A percentile compares a stretch with the other conserved stretches of the same genome.
These are phyloP conservation scores for Chaetomium olivaceum DNA, from an alignment of 2,329 filamentous ascomycete species.

Conservation along the genomic window DNA sequence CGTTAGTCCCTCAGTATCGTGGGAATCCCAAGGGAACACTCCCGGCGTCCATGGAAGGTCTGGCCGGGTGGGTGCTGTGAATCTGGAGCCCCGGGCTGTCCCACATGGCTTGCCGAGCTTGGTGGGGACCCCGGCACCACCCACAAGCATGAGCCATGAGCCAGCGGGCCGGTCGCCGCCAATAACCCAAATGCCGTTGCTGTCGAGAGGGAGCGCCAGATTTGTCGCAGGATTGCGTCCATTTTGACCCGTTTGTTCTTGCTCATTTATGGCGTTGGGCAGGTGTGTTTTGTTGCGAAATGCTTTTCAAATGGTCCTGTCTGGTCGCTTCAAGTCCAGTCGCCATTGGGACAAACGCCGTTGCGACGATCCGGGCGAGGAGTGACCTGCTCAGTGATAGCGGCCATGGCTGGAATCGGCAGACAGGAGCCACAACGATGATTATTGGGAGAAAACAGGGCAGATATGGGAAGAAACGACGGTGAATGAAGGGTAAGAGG, in stretches of 20 bases:
- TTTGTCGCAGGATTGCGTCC: slow-evolving; percentile 3
- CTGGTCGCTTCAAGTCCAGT: background rate
- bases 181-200: slow-evolving; percentile 23
- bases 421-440: slow-evolving; percentile 28
- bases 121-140: slow-evolving; percentile 28
- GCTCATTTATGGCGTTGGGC: background rate
- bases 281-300: background rate
- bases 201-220: slow-evolving; percentile 14
- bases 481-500: slow-evolving; percentile 4
- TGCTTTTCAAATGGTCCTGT: background rate
- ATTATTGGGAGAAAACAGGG: background rate
- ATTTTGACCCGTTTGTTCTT: background rate
- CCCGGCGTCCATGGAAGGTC: background rate
- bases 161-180: slow-evolving; percentile 24
- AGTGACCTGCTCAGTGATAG: slow-evolving; percentile 29
- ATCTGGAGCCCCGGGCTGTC: slow-evolving; percentile 20
- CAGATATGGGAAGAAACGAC: background rate
- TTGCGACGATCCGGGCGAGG: slow-evolving; percentile 7
- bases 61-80: slow-evolving; percentile 7
- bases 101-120: slow-evolving; percentile 29
- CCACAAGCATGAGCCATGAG: slow-evolving; percentile 25
- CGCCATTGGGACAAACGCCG: background rate
- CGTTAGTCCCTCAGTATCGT: background rate
- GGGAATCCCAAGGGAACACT: background rate
- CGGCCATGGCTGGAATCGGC: slow-evolving; percentile 3